Evolutionary conservation across 2,329 filamentous ascomycete species (phyloP).

Genomic region (Beauveria scarabaeidicola): DNA sequence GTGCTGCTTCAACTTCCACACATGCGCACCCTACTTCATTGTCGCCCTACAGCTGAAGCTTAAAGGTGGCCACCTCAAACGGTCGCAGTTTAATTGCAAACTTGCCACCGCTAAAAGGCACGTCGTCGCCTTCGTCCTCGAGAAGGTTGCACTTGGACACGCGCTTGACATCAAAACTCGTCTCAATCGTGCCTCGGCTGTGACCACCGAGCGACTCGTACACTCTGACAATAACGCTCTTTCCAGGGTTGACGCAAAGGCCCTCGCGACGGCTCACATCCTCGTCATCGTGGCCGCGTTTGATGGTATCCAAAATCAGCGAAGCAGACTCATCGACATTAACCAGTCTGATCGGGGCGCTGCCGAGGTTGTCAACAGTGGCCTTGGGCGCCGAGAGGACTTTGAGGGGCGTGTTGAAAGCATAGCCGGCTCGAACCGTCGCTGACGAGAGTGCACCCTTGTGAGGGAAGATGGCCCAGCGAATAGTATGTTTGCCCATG

Average conservation of each 20-base stretch:
- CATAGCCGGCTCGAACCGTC: slow-evolving; percentile 75
- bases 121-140: slow-evolving; percentile 72
- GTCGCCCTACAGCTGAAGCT: slow-evolving; percentile 43
- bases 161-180: slow-evolving; percentile 61
- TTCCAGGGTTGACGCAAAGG: slow-evolving; percentile 58
- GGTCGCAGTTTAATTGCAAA: slow-evolving; percentile 61
- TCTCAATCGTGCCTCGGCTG: slow-evolving; percentile 60
- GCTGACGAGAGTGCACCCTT: slow-evolving; percentile 58
- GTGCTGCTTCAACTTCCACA: slow-evolving; percentile 3
- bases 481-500: slow-evolving; percentile 82
- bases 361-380: slow-evolving; percentile 19
- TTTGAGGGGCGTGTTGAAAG: slow-evolving; percentile 77
- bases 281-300: slow-evolving; percentile 84
- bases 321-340: slow-evolving; percentile 47
- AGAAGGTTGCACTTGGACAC: slow-evolving; percentile 79
- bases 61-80: slow-evolving; percentile 80
- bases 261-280: slow-evolving; percentile 56
- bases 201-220: slow-evolving; percentile 86
- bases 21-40: slow-evolving; percentile 21
- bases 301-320: slow-evolving; percentile 79
- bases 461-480: slow-evolving; percentile 87
- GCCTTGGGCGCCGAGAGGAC: slow-evolving; percentile 22
- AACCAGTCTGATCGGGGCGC: slow-evolving; percentile 54
- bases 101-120: slow-evolving; percentile 40
- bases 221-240: slow-evolving; percentile 73